A percentile compares a stretch with the other conserved stretches of the same genome.
These are phyloP conservation scores for Prinsepia uniflora DNA, from an alignment of 306 rosid species.

Conservation along the genomic window DNA sequence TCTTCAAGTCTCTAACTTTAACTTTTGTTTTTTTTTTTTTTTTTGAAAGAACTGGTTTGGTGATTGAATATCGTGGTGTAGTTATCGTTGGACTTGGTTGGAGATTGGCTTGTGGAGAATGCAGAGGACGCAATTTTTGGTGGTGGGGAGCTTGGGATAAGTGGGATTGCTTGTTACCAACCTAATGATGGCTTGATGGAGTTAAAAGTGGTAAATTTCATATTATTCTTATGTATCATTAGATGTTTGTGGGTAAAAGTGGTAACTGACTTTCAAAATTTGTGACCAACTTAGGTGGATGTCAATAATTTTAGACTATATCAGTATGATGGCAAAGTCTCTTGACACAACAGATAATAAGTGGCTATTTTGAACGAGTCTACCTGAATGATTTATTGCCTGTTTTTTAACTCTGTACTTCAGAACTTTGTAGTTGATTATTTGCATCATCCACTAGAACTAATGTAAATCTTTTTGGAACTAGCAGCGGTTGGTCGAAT, in stretches of 20 bases:
- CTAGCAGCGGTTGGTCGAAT: conserved; percentile 2
- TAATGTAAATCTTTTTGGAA: not conserved
- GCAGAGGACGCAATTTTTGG: conserved; percentile 48
- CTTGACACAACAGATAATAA: not conserved
- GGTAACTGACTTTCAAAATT: not conserved
- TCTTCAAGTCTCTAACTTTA: not conserved
- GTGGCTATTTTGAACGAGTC: not conserved
- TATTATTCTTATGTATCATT: not conserved
- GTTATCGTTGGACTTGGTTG: conserved; percentile 64
- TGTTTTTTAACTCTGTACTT: not conserved
- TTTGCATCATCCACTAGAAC: not conserved
- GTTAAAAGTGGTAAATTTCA: conserved; percentile 42
- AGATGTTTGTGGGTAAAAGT: not conserved
- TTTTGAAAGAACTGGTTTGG: not conserved
- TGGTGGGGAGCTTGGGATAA: conserved; percentile 30
- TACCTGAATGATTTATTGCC: not conserved
- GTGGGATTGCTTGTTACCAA: conserved; percentile 41
- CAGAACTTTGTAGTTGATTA: conserved; percentile 6
- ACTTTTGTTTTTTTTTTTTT: not conserved
- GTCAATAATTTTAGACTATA: not conserved
- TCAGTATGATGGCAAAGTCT: not conserved
- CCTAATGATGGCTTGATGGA: conserved; percentile 48
- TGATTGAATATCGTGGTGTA: conserved; percentile 23
- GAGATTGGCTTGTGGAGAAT: conserved; percentile 56
- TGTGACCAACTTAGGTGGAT: not conserved